These are phyloP conservation scores for Hanseniaspora taiwanica DNA, from an alignment of 805 yeast species.

Conservation along the genomic window DNA sequence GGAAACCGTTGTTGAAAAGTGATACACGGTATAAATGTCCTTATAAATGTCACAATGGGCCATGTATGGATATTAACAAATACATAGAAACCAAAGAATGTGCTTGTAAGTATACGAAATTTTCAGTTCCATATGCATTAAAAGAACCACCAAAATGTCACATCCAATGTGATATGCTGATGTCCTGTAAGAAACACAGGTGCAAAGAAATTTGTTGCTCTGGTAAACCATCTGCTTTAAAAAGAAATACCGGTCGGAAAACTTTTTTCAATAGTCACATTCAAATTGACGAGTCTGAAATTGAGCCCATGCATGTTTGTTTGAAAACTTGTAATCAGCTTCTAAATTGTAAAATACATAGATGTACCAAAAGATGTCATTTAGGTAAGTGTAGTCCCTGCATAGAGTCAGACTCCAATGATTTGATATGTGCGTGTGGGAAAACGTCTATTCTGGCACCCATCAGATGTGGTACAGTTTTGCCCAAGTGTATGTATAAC, in stretches of 20 bases:
- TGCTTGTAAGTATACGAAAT: constrained; percentile 46
- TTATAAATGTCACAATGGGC: constrained; percentile 63
- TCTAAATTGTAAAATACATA: constrained; percentile 54
- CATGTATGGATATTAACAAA: constrained; percentile 55
- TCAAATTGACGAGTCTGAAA: constrained; percentile 37
- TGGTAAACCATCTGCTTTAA: constrained; percentile 44
- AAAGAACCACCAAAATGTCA: constrained; percentile 48
- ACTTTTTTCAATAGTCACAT: constrained; percentile 21
- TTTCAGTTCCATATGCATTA: constrained; percentile 50
- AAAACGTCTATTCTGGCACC: constrained; percentile 68
- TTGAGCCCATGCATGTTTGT: constrained; percentile 69
- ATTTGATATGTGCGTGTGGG: constrained; percentile 71
- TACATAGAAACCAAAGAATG: constrained; percentile 41
- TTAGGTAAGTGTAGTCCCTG: constrained; percentile 73
- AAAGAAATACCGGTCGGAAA: constrained; percentile 30
- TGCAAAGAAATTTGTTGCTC: constrained; percentile 61
- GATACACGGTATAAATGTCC: constrained; percentile 69
- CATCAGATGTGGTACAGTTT: constrained; percentile 64
- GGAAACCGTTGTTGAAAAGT: constrained; percentile 32
- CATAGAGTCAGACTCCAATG: constrained; percentile 67
- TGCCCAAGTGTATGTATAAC: constrained; percentile 52
- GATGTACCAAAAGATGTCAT: constrained; percentile 62
- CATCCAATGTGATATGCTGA: constrained; percentile 57
- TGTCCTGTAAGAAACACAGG: constrained; percentile 72
- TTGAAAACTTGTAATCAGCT: constrained; percentile 48